Evolutionary conservation across 495 filamentous ascomycete species (phyloP), one percentile per base, ranked within the genome.

Genomic region (Neurospora cerealis): DNA sequence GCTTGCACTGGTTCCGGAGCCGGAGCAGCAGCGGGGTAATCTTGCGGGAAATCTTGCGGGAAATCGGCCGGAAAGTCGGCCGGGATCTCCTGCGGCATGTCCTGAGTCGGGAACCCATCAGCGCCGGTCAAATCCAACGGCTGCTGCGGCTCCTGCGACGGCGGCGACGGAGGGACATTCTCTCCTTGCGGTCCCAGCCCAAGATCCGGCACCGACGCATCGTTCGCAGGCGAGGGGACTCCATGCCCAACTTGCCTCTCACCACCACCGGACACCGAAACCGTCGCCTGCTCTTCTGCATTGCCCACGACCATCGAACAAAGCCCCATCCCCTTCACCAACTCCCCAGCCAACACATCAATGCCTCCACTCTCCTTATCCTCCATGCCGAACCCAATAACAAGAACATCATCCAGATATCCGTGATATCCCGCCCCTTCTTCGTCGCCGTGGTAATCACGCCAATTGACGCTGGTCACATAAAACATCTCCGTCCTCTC

Each of bases 401-500:
- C 80, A 4, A 88, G 15, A 1, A 83, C 80, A 72, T 88, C 86
- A 73, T 89, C 87, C 1, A 83, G 40, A 70, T 83, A 85, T 7
- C 86, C 86, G 73, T 87, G 83, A 75, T 87, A 86, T 69, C 78
- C 85, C 75, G 79, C 75, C 1, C 81, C 82, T 75, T 74, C 0
- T 62, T 1, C 15, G 7, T 62, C 54, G 0, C 15, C 28, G 1
- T 66, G 54, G 0, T 66, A 66, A 19, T 66, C 76, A 75, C 83
- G 86, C 87, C 87, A 89, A 74, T 81, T 87, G 34, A 87, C 82
- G n/a, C 83, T 85, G 1, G 83, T 87, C 21, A 88, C 77, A 60
- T 86, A 88, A 17, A 88, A 73, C 86, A 88, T 86, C 42, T 85
- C 81, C 17, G 80, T 76, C 7, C 81, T 54, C 74, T 82, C 83